These are phyloP conservation scores for Datura wrightii DNA, from an alignment of 257 asterid genomes.

Conservation along the genomic window DNA sequence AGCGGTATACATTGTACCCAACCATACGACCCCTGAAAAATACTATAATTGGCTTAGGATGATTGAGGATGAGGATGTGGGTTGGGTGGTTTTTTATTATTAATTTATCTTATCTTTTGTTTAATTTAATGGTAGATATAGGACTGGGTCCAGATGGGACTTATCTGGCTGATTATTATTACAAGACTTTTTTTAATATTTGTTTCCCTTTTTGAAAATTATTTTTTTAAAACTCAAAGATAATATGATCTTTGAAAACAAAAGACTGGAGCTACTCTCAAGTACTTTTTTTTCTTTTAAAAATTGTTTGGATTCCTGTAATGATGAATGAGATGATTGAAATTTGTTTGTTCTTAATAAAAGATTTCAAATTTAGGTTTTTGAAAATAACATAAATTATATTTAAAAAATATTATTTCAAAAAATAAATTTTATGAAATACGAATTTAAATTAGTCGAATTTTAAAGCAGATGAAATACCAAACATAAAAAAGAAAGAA, in stretches of 20 bases:
- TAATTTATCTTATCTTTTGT: slow-evolving; percentile 27
- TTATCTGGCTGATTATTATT: slow-evolving; percentile 43
- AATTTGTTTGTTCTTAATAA: no score
- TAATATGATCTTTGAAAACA: slow-evolving; percentile 32
- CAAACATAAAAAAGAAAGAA: no score
- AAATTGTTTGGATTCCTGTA: neutral
- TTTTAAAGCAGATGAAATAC: no score
- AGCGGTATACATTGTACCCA: neutral
- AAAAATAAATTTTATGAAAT: no score
- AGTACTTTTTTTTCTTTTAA: neutral
- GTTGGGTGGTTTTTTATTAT: slow-evolving; percentile 39
- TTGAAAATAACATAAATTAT: no score
- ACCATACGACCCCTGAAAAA: neutral
- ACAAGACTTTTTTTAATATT: slow-evolving; percentile 20
- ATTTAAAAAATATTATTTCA: no score
- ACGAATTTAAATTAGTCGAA: no score
- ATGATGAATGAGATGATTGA: neutral
- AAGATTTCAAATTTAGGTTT: no score
- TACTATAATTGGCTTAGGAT: slow-evolving; percentile 32
- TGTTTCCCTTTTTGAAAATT: slow-evolving; percentile 2
- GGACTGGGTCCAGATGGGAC: slow-evolving; percentile 58
- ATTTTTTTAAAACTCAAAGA: slow-evolving; percentile 29
- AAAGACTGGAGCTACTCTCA: slow-evolving; percentile 29
- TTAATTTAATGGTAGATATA: slow-evolving; percentile 35
- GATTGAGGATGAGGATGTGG: slow-evolving; percentile 50